Percentiles rank a stretch among this genome's conserved stretches.
Conservation (phyloP, 225 moss, liverwort and hornwort species). For the Antitrichia curtipendula region DNA sequence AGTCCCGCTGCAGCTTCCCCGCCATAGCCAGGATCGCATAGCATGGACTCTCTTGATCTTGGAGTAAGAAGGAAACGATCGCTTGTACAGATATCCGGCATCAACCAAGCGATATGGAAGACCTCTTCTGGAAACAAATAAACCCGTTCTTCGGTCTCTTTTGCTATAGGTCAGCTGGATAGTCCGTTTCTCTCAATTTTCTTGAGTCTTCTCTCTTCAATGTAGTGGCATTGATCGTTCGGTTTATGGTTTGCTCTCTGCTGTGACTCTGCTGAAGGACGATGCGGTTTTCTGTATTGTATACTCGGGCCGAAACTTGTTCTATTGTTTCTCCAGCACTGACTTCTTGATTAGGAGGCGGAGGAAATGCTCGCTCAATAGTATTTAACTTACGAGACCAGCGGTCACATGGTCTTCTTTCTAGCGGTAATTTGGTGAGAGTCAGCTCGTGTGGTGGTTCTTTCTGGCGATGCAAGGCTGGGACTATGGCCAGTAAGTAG, state of each 20-base stretch:
- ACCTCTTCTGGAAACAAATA: background rate
- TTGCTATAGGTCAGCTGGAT: background rate
- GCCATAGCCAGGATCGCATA: constrained; percentile 12
- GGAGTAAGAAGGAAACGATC: background rate
- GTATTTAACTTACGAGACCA: background rate
- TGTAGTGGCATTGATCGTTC: background rate
- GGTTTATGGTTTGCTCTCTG: background rate
- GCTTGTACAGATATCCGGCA: background rate
- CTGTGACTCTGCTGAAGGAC: background rate
- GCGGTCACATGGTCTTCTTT: no score
- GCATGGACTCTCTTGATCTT: background rate
- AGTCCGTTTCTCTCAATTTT: background rate
- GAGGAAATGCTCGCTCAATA: background rate
- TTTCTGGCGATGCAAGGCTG: background rate
- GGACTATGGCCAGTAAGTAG: background rate
- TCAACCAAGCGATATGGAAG: background rate
- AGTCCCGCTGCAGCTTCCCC: background rate
- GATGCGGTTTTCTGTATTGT: background rate
- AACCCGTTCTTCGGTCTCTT: background rate
- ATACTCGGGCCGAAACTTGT: background rate
- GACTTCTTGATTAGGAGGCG: background rate
- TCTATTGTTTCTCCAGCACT: background rate
- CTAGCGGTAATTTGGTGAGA: background rate
- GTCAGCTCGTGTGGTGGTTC: background rate
- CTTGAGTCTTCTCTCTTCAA: background rate